Base-by-base conservation (phyloP, 2,329 filamentous ascomycete genomes). In the Botrytis elliptica region DNA sequence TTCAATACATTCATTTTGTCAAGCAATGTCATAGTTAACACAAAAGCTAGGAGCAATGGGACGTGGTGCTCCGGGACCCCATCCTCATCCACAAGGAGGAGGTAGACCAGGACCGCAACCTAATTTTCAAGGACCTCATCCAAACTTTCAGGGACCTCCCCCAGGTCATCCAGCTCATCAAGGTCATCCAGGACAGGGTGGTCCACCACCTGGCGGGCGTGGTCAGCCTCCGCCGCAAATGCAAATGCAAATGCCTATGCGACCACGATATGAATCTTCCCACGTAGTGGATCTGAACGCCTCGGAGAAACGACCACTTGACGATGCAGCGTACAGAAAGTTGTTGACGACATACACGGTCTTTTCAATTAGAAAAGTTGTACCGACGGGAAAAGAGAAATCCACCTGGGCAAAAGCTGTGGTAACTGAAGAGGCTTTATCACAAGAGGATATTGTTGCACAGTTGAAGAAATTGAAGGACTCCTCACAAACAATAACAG, bases 371-470 rank as follows among this genome's bases (percentile, higher is more conserved):
- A 76, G 75, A 42, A 80, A 80, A 73, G 75, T 73, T 10, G 18
- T 59, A 46, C 75, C 78, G 2, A 55, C 42, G 22, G 74, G 77
- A 69, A 77, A 59, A 73, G 74, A 79, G 36, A 78, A 77, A 42
- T 46, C 76, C 25, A 79, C 79, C 29, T 81, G 80, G 79, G 78
- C 79, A 6, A 76, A 77, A 67, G 75, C 76, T 20, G 74, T 78
- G 46, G 52, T 78, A 20, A 75, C 72, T 7, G 72, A 80, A 64
- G 79, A 81, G 66, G 63, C 70, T 22, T 71, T 78, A 20, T 65
- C 79, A 20, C 77, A 79, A 57, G 76, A 79, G 8, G 78, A 81
- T 29, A 78, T 81, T 38, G 44, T 65, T n/a, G 77, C 75, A 55
- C 74, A 77, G 52, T 76, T 81, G 60, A 78, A 78, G 69, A 78